Evolutionary conservation across 169 alveolate genomes (phyloP).

Genomic region (Condylostoma magnum): DNA sequence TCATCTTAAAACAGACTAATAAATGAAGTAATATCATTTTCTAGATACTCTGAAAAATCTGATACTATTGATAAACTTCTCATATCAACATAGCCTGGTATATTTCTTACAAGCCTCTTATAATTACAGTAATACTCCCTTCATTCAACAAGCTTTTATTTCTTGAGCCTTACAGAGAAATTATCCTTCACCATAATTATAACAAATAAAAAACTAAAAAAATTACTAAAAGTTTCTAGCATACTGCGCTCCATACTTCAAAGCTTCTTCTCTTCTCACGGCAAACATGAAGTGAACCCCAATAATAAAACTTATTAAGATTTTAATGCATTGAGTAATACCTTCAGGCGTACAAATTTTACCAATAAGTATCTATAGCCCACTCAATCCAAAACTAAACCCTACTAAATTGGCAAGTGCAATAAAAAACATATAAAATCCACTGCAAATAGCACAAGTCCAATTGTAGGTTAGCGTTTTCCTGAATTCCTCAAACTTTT

Average conservation of each 20-base stretch:
- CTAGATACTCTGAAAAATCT: no score
- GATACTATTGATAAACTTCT: no score
- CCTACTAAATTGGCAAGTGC: conserved; percentile 58
- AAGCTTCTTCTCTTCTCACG: neutral
- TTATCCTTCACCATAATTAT: no score
- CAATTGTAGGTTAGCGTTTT: conserved; percentile 35
- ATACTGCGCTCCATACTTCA: neutral
- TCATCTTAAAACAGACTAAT: no score
- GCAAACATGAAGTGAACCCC: neutral
- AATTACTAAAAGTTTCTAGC: no score
- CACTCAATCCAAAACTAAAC: conserved; percentile 47
- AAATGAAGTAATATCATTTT: no score
- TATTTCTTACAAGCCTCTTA: no score
- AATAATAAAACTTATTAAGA: neutral
- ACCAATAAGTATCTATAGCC: neutral
- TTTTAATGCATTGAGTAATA: neutral
- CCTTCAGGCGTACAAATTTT: neutral
- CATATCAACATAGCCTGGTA: no score
- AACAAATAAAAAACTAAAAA: no score
- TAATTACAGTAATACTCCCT: no score
- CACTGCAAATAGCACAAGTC: conserved; percentile 36
- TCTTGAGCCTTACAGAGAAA: no score
- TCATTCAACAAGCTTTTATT: no score
- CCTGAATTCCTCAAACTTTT: conserved; percentile 29
- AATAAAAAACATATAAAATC: conserved; percentile 42